Evolutionary conservation across 305 asterid species (phyloP), one percentile per base, ranked within the genome.

Genomic region (Fraxinus sp.): DNA sequence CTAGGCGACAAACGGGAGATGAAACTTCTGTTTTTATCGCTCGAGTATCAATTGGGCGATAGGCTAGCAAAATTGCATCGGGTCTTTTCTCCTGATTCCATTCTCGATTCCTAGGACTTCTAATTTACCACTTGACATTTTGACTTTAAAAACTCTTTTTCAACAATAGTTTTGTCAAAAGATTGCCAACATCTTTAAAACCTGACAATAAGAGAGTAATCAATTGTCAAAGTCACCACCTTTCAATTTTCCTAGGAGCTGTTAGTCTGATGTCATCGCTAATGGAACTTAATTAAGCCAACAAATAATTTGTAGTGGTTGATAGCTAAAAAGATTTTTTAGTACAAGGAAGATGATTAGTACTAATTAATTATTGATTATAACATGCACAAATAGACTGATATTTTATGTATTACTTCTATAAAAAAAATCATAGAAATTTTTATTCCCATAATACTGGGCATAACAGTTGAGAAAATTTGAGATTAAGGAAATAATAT

Each of bases 391-490:
- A 79, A 74, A 33, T 77, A 55, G 62, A 35, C 74, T 18, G 62
- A 4, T 80, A 72, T 35, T 73, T 41, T 35, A 52, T 32, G 33
- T 18, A 59, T 72, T 2, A 77, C 77, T 32, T 71, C 36, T 37
- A 84, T 55, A 37, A 76, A 49, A 79, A 66, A 79, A 83, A 75
- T 76, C 49, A 22, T 81, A 68, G 64, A 59, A 62, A 57, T 70
- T 32, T 80, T 83, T 80, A 79, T 81, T 77, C 83, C 92, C 87
- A 59, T 59, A 85, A 86, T 76, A 37, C 68, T 83, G 92, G 89
- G 35, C 80, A 85, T 83, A 87, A 88, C 92, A 81, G 94, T 89
- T 88, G 91, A 77, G 94, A 92, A 92, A 44, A 88, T 83, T 75
- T 83, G 85, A 81, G 82, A 79, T 11, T 6, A 74, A 72, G 57